Percentiles rank a stretch among this genome's conserved stretches.
Conservation (phyloP, 1,139 yeast genomes). For the Saccharomyces hybrid region DNA sequence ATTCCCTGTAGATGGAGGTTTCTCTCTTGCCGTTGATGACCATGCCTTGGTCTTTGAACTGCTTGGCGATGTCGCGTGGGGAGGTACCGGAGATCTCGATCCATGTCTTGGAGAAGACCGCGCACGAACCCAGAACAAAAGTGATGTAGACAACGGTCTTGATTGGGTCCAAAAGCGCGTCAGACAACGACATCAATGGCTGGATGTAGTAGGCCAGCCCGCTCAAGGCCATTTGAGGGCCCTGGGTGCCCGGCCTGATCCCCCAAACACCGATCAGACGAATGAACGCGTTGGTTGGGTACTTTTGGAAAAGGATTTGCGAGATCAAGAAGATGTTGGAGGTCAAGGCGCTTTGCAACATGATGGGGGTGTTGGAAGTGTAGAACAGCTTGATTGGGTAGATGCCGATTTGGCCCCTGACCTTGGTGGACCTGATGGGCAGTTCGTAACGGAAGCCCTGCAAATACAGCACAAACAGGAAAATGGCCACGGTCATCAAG, state of each 20-base stretch:
- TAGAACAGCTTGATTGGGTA: conserved; percentile 92
- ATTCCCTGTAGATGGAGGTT: conserved; percentile 83
- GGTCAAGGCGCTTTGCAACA: conserved; percentile 91
- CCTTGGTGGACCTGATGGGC: conserved; percentile 88
- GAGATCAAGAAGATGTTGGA: conserved; percentile 88
- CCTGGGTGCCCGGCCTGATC: conserved; percentile 62
- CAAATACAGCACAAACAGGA: conserved; percentile 79
- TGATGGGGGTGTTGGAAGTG: conserved; percentile 94
- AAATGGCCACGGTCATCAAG: conserved; percentile 69
- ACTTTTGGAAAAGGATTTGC: conserved; percentile 80
- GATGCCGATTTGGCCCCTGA: conserved; percentile 87
- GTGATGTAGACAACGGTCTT: conserved; percentile 71
- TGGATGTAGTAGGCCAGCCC: conserved; percentile 93
- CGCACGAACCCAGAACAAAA: conserved; percentile 85
- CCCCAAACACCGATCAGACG: conserved; percentile 89
- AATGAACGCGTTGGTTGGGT: conserved; percentile 77
- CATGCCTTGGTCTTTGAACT: conserved; percentile 94
- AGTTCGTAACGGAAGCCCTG: conserved; percentile 95
- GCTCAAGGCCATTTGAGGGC: conserved; percentile 74
- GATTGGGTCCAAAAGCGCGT: conserved; percentile 83
- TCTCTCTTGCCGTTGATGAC: conserved; percentile 97
- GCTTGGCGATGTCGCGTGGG: conserved; percentile 94
- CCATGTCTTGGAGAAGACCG: conserved; percentile 95
- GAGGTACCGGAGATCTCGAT: conserved; percentile 93
- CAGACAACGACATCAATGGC: conserved; percentile 80